A percentile compares a stretch with the other conserved stretches of the same genome.
Conservation (phyloP, 1,284 basidiomycete genomes). For the Sporisorium reilianum region DNA sequence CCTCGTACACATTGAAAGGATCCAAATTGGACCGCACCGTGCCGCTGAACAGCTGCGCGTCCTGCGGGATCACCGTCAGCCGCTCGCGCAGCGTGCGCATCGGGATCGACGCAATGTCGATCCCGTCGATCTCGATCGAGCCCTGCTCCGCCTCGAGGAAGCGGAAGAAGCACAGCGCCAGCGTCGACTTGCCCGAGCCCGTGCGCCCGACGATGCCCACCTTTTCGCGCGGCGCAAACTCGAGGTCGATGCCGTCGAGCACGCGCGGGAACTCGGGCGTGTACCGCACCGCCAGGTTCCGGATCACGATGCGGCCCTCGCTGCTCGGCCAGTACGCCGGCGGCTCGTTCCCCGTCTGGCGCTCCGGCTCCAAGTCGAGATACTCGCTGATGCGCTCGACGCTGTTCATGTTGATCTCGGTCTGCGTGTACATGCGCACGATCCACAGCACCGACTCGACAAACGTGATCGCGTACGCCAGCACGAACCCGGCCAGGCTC, state of each 20-base stretch:
- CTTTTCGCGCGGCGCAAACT: slow-evolving; percentile 66
- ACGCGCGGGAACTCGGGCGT: slow-evolving; percentile 67
- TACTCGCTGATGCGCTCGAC: slow-evolving; percentile 69
- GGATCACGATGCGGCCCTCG: slow-evolving; percentile 62
- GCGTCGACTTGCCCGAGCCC: slow-evolving; percentile 86
- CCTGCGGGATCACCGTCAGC: slow-evolving; percentile 90
- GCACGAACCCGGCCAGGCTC: slow-evolving; percentile 63
- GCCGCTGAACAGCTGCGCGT: slow-evolving; percentile 72
- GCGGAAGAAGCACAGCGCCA: slow-evolving; percentile 93
- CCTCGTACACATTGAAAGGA: slow-evolving; percentile 80
- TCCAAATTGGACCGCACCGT: slow-evolving; percentile 70
- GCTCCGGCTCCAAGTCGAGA: slow-evolving; percentile 59
- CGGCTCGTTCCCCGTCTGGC: slow-evolving; percentile 57
- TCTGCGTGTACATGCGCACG: slow-evolving; percentile 61
- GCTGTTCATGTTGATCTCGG: slow-evolving; percentile 69
- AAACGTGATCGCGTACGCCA: slow-evolving; percentile 67
- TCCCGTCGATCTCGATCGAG: slow-evolving; percentile 84
- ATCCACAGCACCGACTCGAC: slow-evolving; percentile 76
- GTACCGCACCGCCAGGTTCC: slow-evolving; percentile 67
- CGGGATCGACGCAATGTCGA: slow-evolving; percentile 88
- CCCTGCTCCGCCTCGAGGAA: slow-evolving; percentile 87
- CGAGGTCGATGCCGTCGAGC: slow-evolving; percentile 62
- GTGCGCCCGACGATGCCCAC: slow-evolving; percentile 74
- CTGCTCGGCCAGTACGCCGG: slow-evolving; percentile 69
- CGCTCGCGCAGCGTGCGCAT: slow-evolving; percentile 85